Percentiles rank a stretch among this genome's conserved stretches.
These are phyloP conservation scores for Canavalia ensiformis DNA, from an alignment of 306 rosid genomes.

Conservation along the genomic window DNA sequence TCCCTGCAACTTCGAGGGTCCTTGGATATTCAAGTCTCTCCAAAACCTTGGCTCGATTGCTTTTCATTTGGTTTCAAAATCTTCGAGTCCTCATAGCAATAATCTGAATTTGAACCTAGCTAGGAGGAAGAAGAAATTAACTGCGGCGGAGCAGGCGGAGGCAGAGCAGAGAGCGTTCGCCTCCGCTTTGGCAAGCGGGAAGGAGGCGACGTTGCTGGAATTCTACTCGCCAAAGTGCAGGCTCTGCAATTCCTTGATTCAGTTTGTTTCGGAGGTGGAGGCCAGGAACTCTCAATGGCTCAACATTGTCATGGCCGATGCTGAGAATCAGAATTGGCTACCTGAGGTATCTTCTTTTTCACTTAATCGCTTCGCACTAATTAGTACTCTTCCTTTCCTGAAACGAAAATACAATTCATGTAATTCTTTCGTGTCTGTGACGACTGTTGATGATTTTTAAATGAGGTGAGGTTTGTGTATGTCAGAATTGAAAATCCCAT, in stretches of 20 bases:
- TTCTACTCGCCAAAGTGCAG: slow-evolving; percentile 91
- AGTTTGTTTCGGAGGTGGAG: slow-evolving; percentile 71
- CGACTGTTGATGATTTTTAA: not conserved
- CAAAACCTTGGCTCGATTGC: slow-evolving; percentile 70
- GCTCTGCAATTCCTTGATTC: slow-evolving; percentile 77
- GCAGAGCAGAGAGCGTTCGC: slow-evolving; percentile 90
- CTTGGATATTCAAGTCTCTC: slow-evolving; percentile 84
- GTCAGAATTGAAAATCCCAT: not conserved
- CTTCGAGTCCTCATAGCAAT: slow-evolving; percentile 54
- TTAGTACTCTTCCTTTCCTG: not conserved
- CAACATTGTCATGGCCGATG: slow-evolving; percentile 88
- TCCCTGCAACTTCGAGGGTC: slow-evolving; percentile 69
- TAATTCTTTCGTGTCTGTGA: not conserved
- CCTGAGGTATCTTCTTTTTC: slow-evolving; percentile 59
- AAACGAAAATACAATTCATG: not conserved
- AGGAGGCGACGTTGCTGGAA: slow-evolving; percentile 81
- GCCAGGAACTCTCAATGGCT: slow-evolving; percentile 79
- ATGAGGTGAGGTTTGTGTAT: not conserved
- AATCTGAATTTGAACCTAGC: slow-evolving; percentile 16
- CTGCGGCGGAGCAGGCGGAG: slow-evolving; percentile 65
- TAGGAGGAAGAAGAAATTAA: slow-evolving; percentile 42
- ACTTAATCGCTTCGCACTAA: no score
- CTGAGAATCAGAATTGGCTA: slow-evolving; percentile 89
- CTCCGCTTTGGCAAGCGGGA: slow-evolving; percentile 74
- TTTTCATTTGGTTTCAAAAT: slow-evolving; percentile 58